Percentiles rank a stretch among this genome's conserved stretches.
phyloP scores from a whole-genome alignment of 805 yeast genomes.

The Candida gorgasii region DNA sequence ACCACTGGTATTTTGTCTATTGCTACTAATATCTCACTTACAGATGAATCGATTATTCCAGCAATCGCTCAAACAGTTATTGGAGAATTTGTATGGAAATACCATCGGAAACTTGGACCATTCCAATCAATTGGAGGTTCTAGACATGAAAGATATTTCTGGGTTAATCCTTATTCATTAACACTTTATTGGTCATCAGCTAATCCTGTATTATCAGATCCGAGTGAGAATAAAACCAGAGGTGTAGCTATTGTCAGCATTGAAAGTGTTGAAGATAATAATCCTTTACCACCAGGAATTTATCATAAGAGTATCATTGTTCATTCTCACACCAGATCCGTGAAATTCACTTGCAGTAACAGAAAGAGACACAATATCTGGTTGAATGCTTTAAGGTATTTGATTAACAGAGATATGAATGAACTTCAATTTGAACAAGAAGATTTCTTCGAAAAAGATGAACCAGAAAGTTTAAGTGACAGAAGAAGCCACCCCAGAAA shows the following conservation, averaged over 20 bases:
- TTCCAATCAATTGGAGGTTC: conserved; percentile 72
- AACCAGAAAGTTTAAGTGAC: conserved; percentile 19
- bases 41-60: conserved; percentile 73
- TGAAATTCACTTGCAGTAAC: conserved; percentile 85
- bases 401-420: conserved; percentile 65
- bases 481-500: conserved; percentile 25
- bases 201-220: conserved; percentile 74
- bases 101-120: conserved; percentile 76
- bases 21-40: conserved; percentile 63
- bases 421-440: conserved; percentile 49
- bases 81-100: conserved; percentile 88
- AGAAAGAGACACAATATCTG: conserved; percentile 88
- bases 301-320: conserved; percentile 82
- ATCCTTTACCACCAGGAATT: conserved; percentile 86
- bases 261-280: conserved; percentile 77
- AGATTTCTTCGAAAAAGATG: conserved; percentile 18
- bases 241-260: conserved; percentile 81
- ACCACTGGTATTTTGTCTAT: conserved; percentile 41
- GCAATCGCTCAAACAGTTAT: conserved; percentile 90
- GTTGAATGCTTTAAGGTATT: conserved; percentile 79
- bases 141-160: conserved; percentile 89
- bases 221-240: conserved; percentile 64
- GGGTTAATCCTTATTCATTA: conserved; percentile 94
- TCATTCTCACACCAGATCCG: conserved; percentile 55
- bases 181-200: conserved; percentile 86